Evolutionary conservation across 2,329 filamentous ascomycete species (phyloP), one percentile per base, ranked within the genome.

Genomic region (Sclerotiophoma versabilis): DNA sequence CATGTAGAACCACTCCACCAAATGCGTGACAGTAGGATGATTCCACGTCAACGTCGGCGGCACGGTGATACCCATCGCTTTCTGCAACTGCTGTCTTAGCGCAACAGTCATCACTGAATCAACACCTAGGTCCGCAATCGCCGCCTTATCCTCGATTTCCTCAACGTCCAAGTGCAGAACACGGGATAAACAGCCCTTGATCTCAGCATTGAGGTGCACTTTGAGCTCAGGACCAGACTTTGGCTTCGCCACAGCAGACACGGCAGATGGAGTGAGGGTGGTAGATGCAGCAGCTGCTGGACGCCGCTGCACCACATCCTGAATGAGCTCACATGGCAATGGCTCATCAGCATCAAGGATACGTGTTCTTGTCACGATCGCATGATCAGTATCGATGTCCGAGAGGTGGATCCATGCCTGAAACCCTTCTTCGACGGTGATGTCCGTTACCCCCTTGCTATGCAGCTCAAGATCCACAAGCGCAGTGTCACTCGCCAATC

Each of bases 41-140:
- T 65, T 76, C 77, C 77, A 79, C 1, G 68, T 71, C 45, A 79
- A 58, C 4, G 76, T 79, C 7, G 74, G 76, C 15, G 75, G 74
- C 15, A 77, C 69, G 41, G 71, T 74, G 7, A 77, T 50, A 12
- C 65, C 63, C 23, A 78, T 56, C 4, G 57, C 57, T 29, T 62
- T 68, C 61, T 76, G 74, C 29, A 79, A 57, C 57, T 75, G 65
- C 34, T 63, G 60, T 19, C 76, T 63, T 46, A 79, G 54, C 5
- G 59, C 60, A 15, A 76, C 69, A 1, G 68, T 77, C 75, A 78
- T 76, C 10, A 79, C 75, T 4, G 68, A 74, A 48, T 78, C 77
- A 2, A 78, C 62, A 1, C 77, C 76, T 25, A 78, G 39, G 49
- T 79, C 74, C 2, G 66, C 60, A n/a, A 79, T 50, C 7, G 74